Evolutionary conservation across 176 grass and related monocot genomes (phyloP).

Genomic region (Echinochloa phyllopogon): DNA sequence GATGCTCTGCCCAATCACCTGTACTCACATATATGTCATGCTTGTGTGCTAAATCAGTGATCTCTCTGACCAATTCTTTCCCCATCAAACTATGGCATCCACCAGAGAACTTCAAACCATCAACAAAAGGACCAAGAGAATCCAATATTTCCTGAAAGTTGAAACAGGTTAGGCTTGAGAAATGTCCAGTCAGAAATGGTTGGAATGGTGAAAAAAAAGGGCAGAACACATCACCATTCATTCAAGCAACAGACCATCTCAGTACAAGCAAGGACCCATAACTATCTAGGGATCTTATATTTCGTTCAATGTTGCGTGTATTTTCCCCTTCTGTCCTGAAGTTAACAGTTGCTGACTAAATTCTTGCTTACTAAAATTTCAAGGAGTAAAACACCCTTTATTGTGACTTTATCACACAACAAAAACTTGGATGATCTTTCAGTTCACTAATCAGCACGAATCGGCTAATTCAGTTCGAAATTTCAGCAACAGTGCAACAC

Average conservation of each 20-base stretch:
- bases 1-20: constrained; percentile 94
- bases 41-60: constrained; percentile 81
- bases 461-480: not conserved
- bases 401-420: not conserved
- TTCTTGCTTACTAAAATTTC: not conserved
- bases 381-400: not conserved
- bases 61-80: constrained; percentile 66
- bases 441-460: not conserved
- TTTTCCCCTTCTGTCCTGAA: not conserved
- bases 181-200: constrained; percentile 1
- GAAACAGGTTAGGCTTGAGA: not conserved
- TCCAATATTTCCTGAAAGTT: constrained; percentile 69
- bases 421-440: not conserved
- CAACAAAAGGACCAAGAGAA: constrained; percentile 68
- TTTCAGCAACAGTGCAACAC: not conserved
- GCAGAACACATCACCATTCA: not conserved
- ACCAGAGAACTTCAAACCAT: constrained; percentile 88
- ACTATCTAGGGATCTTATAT: not conserved
- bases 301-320: not conserved
- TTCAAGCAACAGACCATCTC: not conserved
- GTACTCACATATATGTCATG: constrained; percentile 96
- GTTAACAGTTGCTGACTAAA: not conserved
- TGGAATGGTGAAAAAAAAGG: not conserved
- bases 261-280: not conserved
- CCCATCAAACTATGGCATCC: constrained; percentile 90